phyloP scores from a whole-genome alignment of 495 filamentous ascomycete species.

The Amorphotheca resinae region DNA sequence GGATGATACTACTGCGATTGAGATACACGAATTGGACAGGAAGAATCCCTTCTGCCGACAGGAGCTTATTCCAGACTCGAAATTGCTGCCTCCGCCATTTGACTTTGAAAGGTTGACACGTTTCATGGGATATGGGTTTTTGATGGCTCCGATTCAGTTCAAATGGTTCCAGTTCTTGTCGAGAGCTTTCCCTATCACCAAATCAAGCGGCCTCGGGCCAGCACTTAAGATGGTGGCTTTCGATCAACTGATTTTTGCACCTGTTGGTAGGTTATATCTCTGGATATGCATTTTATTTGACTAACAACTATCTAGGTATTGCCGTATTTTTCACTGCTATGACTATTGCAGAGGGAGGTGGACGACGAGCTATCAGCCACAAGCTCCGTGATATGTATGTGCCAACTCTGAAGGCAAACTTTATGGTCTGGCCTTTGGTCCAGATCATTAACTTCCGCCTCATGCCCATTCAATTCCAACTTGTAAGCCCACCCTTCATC shows the following conservation, averaged over 20 bases:
- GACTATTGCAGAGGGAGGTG: slow-evolving; percentile 92
- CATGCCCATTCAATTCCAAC: slow-evolving; percentile 91
- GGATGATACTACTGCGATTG: slow-evolving; percentile 69
- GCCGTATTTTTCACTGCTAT: slow-evolving; percentile 89
- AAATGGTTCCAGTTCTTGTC: slow-evolving; percentile 89
- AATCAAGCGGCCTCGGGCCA: slow-evolving; percentile 56
- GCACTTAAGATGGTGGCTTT: slow-evolving; percentile 81
- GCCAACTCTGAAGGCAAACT: slow-evolving; percentile 92
- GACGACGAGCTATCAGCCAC: slow-evolving; percentile 58
- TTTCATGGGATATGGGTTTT: slow-evolving; percentile 94
- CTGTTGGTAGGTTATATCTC: slow-evolving; percentile 47
- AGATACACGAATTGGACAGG: slow-evolving; percentile 80
- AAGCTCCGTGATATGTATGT: slow-evolving; percentile 93
- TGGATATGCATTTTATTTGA: background rate
- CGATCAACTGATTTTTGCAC: slow-evolving; percentile 94
- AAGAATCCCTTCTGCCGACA: slow-evolving; percentile 57
- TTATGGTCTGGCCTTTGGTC: slow-evolving; percentile 87
- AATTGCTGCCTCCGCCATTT: slow-evolving; percentile 62
- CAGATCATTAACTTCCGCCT: slow-evolving; percentile 95
- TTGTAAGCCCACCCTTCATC: slow-evolving; percentile 48
- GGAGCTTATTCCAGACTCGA: slow-evolving; percentile 55
- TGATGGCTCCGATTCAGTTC: slow-evolving; percentile 93
- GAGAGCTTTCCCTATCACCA: slow-evolving; percentile 72
- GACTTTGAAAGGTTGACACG: slow-evolving; percentile 87
- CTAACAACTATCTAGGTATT: slow-evolving; percentile 42